Evolutionary conservation across 305 asterid species (phyloP), one percentile per base, ranked within the genome.

Genomic region (Solanum chacoense): DNA sequence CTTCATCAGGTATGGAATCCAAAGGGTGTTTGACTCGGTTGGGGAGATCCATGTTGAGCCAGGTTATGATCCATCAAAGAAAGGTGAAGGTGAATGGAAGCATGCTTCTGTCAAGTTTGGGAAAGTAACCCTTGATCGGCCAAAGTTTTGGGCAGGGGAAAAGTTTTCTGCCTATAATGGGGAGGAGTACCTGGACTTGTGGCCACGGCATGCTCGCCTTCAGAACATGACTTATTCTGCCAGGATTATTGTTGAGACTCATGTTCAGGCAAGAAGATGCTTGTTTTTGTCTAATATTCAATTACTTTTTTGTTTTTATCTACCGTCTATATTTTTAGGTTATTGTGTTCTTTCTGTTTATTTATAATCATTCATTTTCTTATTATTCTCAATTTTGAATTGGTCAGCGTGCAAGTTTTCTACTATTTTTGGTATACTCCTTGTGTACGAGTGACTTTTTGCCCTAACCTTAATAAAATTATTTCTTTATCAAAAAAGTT

Each of bases 221-320:
- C 98, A 95, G 91, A 95, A 95, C 91, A 96, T 95, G 98, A 95
- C 99, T 12, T 97, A 97, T 89, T 90, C 99, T 9, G 90, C 98
- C 72, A 94, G 91, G 92, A 95, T 97, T 83, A 91, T 76, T 74
- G 98, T 95, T 29, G 93, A 94, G 89, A 88, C 94, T 87, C 93
- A 84, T 89, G 90, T 96, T 84, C 91, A 95, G 99, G 99, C 95
- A 40, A 71, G 91, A 85, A 31, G 83, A 78, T 88, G 14, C 8
- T 55, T 67, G 36, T 40, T 37, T 79, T 26, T 35, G 45, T 76
- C 85, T 29, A 26, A 87, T 87, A 35, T 20, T 76, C 45, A 22
- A 9, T 42, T 75, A 38, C 26, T 72, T 86, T 73, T 5, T 86
- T 26, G 42, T 71, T 28, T 32, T 36, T 38, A 29, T 40, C 69